Conservation (phyloP, 305 asterid genomes). For the Rubia tinctorum region DNA sequence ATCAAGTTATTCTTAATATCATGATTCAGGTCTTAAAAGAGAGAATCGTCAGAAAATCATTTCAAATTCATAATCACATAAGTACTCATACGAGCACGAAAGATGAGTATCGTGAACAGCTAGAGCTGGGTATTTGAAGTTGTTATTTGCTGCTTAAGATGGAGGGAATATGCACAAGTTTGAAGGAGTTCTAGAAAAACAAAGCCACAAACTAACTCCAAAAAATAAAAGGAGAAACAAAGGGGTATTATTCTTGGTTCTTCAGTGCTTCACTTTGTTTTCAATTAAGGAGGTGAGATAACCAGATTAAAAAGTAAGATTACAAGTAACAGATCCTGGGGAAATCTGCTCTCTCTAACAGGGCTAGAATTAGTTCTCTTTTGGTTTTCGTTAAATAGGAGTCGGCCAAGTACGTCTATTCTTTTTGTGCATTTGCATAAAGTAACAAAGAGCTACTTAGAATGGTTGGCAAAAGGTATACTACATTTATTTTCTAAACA, state of each 20-base stretch:
- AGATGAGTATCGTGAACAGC: too few species aligned
- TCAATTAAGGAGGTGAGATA: neutral
- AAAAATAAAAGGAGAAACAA: neutral
- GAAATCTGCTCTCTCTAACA: neutral
- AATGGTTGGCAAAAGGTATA: neutral
- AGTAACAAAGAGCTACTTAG: neutral
- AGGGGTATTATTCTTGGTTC: neutral
- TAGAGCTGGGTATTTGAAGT: neutral
- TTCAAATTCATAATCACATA: neutral
- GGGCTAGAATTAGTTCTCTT: neutral
- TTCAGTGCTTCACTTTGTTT: neutral
- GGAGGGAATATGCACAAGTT: neutral
- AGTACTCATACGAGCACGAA: neutral
- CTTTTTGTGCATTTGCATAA: neutral
- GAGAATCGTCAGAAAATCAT: neutral
- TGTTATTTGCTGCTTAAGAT: neutral
- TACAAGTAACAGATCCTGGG: neutral
- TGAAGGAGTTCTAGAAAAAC: neutral
- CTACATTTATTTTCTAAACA: constrained; percentile 8
- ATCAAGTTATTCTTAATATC: neutral
- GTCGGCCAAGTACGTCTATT: neutral
- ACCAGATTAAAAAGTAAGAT: neutral
- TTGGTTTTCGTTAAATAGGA: neutral
- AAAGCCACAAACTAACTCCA: neutral
- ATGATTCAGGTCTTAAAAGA: neutral